Evolutionary conservation across 208 protist genomes (phyloP).

Genomic region (Trypanosoma mega): DNA sequence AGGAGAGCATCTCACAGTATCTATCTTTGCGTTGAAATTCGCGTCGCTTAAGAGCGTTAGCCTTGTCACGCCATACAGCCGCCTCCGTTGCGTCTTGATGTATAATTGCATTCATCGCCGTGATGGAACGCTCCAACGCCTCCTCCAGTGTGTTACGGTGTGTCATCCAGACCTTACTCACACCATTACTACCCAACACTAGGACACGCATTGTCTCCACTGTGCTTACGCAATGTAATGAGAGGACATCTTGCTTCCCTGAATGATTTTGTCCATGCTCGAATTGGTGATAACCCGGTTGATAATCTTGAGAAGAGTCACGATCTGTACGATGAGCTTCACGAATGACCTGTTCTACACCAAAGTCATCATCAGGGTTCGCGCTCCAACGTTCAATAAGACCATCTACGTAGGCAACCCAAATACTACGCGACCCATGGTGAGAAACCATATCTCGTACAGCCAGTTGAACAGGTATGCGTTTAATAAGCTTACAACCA

Average conservation of each 20-base stretch:
- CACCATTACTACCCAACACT: constrained; percentile 78
- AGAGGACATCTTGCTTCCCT: constrained; percentile 24
- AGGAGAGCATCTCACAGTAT: constrained; percentile 61
- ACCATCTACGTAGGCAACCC: constrained; percentile 76
- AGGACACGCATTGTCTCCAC: constrained; percentile 82
- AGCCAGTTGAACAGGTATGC: constrained; percentile 48
- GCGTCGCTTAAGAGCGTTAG: constrained; percentile 41
- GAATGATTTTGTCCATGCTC: no score
- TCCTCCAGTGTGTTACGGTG: constrained; percentile 77
- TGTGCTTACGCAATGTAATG: constrained; percentile 44
- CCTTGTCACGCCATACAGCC: constrained; percentile 62
- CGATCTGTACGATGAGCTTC: constrained; percentile 32
- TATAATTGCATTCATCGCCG: constrained; percentile 60
- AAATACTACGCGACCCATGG: constrained; percentile 56
- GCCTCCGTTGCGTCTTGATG: constrained; percentile 66
- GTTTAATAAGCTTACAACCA: constrained; percentile 39
- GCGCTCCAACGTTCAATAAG: constrained; percentile 84
- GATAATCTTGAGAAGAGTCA: neutral
- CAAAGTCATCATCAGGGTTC: constrained; percentile 83
- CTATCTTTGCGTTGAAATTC: constrained; percentile 58
- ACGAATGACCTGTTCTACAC: constrained; percentile 72
- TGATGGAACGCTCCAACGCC: constrained; percentile 45
- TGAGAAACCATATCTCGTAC: constrained; percentile 64
- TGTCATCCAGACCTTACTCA: constrained; percentile 88
- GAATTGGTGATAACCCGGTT: no score